Percentiles rank a stretch among this genome's conserved stretches.
Evolutionary conservation across 768 basidiomycete species (phyloP).

Genomic region (Tephrocybe rancida): DNA sequence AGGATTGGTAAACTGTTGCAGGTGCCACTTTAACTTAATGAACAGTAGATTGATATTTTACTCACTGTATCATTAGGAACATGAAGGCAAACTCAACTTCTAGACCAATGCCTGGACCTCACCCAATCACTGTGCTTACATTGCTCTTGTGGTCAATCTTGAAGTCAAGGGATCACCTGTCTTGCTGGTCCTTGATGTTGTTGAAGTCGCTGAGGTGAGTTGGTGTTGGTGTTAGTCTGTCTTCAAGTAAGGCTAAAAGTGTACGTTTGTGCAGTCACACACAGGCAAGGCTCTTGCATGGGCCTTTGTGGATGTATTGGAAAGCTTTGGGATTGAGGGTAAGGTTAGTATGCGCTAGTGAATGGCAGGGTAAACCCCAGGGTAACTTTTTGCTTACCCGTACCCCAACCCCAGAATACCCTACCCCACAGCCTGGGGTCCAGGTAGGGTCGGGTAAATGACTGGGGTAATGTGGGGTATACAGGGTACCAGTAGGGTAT

Average conservation of each 20-base stretch:
- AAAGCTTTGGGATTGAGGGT: conserved; percentile 30
- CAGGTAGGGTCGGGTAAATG: too few species aligned
- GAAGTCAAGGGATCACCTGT: conserved; percentile 26
- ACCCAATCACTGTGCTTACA: conserved; percentile 29
- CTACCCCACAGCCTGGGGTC: too few species aligned
- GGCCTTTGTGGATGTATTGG: conserved; percentile 26
- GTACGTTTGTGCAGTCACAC: conserved; percentile 16
- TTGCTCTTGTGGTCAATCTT: conserved; percentile 30
- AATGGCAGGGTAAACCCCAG: too few species aligned
- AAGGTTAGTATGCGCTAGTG: conserved; percentile 24
- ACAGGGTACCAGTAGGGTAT: too few species aligned
- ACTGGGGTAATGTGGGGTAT: too few species aligned
- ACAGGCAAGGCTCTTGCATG: conserved; percentile 26
- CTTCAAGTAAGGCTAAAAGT: not conserved
- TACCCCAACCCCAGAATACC: too few species aligned
- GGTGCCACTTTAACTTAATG: conserved; percentile 10
- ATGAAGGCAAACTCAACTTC: conserved; percentile 26
- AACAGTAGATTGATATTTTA: not conserved
- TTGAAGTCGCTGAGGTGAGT: conserved; percentile 28
- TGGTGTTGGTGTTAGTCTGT: not conserved
- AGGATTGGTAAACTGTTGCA: conserved; percentile 28
- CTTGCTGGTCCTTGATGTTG: conserved; percentile 30
- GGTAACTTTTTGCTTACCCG: too few species aligned
- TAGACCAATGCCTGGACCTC: conserved; percentile 32
- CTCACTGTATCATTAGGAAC: conserved; percentile 19